Conservation (phyloP, 2,329 filamentous ascomycete genomes). For the Aspergillus tanneri region DNA sequence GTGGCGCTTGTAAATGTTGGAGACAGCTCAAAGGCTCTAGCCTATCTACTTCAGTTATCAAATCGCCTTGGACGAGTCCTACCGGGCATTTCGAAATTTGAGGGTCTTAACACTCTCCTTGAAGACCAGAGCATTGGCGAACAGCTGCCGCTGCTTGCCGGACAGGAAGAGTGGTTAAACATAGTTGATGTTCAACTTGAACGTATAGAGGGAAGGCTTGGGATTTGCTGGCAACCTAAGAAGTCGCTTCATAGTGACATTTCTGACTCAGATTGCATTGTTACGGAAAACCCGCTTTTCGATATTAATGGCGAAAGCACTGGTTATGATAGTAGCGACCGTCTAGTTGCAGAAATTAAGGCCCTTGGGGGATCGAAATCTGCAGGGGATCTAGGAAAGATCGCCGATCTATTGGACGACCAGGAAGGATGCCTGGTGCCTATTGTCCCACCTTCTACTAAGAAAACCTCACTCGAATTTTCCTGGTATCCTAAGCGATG, state of each 20-base stretch:
- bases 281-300: constrained; percentile 23
- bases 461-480: constrained; percentile 24
- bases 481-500: constrained; percentile 36
- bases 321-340: constrained; percentile 24
- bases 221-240: constrained; percentile 29
- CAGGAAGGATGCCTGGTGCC: constrained; percentile 32
- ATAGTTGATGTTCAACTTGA: constrained; percentile 28
- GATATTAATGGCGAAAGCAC: constrained; percentile 26
- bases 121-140: constrained; percentile 21
- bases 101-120: constrained; percentile 22
- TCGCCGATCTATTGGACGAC: constrained; percentile 37
- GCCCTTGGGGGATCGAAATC: constrained; percentile 35
- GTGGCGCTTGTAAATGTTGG: constrained; percentile 24
- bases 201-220: constrained; percentile 34
- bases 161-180: constrained; percentile 19
- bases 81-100: constrained; percentile 26
- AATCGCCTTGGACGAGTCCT: constrained; percentile 19
- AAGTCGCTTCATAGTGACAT: constrained; percentile 20
- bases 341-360: constrained; percentile 29
- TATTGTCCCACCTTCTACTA: constrained; percentile 12
- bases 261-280: constrained; percentile 15
- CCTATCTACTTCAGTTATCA: constrained; percentile 27
- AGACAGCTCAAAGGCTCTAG: constrained; percentile 23
- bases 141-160: constrained; percentile 24
- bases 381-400: constrained; percentile 21